Percentiles rank a stretch among this genome's conserved stretches.
These are phyloP conservation scores for Porcisia hertigi DNA, from an alignment of 208 protist species.

Conservation along the genomic window DNA sequence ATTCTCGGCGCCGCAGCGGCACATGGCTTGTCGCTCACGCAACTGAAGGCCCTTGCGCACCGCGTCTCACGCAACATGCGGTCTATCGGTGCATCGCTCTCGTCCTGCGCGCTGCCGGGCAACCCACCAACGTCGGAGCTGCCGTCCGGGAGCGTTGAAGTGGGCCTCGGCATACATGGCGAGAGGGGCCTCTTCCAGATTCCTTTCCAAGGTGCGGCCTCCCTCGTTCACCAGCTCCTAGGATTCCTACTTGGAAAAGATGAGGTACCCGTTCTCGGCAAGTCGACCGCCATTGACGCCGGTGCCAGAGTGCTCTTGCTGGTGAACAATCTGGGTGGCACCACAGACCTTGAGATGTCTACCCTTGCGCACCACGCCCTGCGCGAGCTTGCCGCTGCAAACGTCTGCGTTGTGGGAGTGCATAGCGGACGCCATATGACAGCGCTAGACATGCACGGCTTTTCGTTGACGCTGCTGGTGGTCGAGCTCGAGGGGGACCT, in stretches of 20 bases:
- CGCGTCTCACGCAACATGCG: slow-evolving; percentile 56
- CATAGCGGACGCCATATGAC: slow-evolving; percentile 84
- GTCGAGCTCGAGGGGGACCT: slow-evolving; percentile 40
- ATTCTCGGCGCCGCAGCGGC: slow-evolving; percentile 70
- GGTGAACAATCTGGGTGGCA: slow-evolving; percentile 90
- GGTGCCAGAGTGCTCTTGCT: slow-evolving; percentile 53
- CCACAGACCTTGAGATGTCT: slow-evolving; percentile 79
- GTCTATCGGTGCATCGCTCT: slow-evolving; percentile 76
- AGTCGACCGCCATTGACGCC: slow-evolving; percentile 12
- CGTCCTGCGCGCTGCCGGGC: slow-evolving; percentile 69
- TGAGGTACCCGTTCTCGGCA: background rate
- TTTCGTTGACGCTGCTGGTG: slow-evolving; percentile 74
- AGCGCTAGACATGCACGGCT: slow-evolving; percentile 86
- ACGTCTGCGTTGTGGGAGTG: slow-evolving; percentile 50
- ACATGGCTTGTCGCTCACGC: slow-evolving; percentile 43
- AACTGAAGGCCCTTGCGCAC: slow-evolving; percentile 49
- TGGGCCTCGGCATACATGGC: slow-evolving; percentile 93
- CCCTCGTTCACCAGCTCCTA: slow-evolving; percentile 39
- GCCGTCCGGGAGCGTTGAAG: slow-evolving; percentile 52
- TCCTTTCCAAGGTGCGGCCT: slow-evolving; percentile 29
- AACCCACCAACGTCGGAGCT: slow-evolving; percentile 51
- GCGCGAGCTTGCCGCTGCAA: slow-evolving; percentile 19
- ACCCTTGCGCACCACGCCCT: slow-evolving; percentile 44
- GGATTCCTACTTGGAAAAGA: slow-evolving; percentile 32
- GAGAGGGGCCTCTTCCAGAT: slow-evolving; percentile 63